These are phyloP conservation scores for Coemansia sp. DNA, from an alignment of 192 early-diverging fungal genomes.

Conservation along the genomic window DNA sequence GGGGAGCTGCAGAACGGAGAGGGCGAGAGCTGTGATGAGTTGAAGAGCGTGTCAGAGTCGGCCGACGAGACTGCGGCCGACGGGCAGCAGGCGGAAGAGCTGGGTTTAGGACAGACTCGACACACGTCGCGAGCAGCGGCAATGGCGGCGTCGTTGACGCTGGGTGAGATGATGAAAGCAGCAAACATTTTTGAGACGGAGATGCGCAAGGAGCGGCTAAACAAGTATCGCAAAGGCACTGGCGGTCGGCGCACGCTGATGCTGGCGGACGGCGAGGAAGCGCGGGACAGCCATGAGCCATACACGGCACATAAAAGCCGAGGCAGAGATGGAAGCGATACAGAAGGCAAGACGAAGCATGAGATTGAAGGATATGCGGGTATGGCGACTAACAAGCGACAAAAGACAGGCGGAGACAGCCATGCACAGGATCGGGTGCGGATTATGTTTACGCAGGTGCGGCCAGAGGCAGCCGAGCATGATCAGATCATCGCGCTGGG, in stretches of 20 bases:
- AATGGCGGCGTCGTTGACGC: slow-evolving; percentile 47
- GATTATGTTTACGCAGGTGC: slow-evolving; percentile 55
- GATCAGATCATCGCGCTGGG: slow-evolving; percentile 56
- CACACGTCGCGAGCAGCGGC: slow-evolving; percentile 55
- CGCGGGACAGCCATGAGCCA: neutral
- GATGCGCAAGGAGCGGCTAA: slow-evolving; percentile 55
- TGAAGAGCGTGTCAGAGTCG: slow-evolving; percentile 30
- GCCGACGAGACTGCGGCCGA: slow-evolving; percentile 9
- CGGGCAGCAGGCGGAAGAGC: slow-evolving; percentile 1
- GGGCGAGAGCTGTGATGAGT: slow-evolving; percentile 28
- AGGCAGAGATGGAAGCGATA: neutral
- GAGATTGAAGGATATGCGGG: neutral
- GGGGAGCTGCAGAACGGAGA: slow-evolving; percentile 7
- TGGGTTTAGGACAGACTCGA: slow-evolving; percentile 29
- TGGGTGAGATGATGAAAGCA: slow-evolving; percentile 56
- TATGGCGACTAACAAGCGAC: slow-evolving; percentile 2
- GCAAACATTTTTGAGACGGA: slow-evolving; percentile 59
- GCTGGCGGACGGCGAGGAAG: slow-evolving; percentile 36
- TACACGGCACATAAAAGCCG: neutral
- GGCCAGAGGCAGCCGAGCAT: slow-evolving; percentile 31
- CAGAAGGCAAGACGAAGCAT: neutral
- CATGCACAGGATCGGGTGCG: slow-evolving; percentile 13
- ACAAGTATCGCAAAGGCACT: slow-evolving; percentile 34
- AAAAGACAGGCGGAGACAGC: neutral
- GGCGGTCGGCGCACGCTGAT: slow-evolving; percentile 28